Evolutionary conservation across 1,139 yeast species (phyloP).

Genomic region (Candida dubliniensis): DNA sequence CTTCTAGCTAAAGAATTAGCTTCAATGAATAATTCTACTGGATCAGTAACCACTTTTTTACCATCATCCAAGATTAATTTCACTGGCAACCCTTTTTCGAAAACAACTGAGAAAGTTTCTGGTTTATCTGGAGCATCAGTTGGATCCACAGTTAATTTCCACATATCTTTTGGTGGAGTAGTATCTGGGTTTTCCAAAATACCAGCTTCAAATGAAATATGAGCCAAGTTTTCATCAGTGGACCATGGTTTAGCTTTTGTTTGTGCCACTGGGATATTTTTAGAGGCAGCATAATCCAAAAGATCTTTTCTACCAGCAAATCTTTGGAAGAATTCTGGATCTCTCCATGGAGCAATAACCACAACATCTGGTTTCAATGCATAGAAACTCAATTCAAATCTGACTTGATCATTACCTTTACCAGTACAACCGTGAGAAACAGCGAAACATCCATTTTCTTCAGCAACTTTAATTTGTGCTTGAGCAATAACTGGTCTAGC

Average conservation of each 20-base stretch:
- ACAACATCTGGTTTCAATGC: slow-evolving; percentile 96
- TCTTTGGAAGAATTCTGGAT: slow-evolving; percentile 89
- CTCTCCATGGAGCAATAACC: slow-evolving; percentile 99
- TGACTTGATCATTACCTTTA: slow-evolving; percentile 98
- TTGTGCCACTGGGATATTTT: slow-evolving; percentile 92
- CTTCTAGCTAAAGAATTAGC: slow-evolving; percentile 97
- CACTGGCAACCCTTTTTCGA: slow-evolving; percentile 83
- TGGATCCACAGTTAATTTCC: slow-evolving; percentile 98
- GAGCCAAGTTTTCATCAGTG: slow-evolving; percentile 98
- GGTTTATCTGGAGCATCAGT: slow-evolving; percentile 91
- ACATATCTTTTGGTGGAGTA: slow-evolving; percentile 99
- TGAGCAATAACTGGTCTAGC: slow-evolving; percentile 99
- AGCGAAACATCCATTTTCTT: slow-evolving; percentile 96
- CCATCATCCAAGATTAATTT: slow-evolving; percentile 73
- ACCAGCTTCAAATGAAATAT: slow-evolving; percentile 98
- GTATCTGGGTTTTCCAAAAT: slow-evolving; percentile 96
- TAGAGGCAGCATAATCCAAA: slow-evolving; percentile 87
- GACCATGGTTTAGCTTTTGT: slow-evolving; percentile 99
- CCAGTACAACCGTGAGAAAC: slow-evolving; percentile 99
- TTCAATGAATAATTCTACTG: slow-evolving; percentile 87
- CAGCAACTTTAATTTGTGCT: slow-evolving; percentile 97
- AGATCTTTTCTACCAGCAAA: slow-evolving; percentile 97
- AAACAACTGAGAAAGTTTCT: slow-evolving; percentile 81
- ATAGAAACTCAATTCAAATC: slow-evolving; percentile 94
- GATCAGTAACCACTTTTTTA: slow-evolving; percentile 63